These are phyloP conservation scores for Colletotrichum nymphaeae DNA, from an alignment of 2,329 filamentous ascomycete species.

Conservation along the genomic window DNA sequence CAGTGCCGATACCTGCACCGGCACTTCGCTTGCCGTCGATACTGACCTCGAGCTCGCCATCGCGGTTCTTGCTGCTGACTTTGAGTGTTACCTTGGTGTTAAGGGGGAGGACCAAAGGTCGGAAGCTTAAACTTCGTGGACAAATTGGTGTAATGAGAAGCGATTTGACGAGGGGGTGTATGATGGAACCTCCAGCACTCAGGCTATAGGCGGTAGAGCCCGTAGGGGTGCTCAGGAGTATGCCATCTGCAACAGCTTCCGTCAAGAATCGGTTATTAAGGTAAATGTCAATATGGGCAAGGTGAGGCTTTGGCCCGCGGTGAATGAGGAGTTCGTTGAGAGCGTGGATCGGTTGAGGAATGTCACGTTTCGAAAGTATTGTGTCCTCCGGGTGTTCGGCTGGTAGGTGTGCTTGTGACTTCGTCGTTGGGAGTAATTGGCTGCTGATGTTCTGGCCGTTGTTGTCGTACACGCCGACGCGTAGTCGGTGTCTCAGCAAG, in stretches of 20 bases:
- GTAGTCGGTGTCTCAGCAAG: constrained; percentile 86
- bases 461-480: constrained; percentile 84
- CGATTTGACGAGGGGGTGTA: constrained; percentile 91
- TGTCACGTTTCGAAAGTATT: constrained; percentile 20
- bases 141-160: constrained; percentile 95
- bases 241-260: constrained; percentile 93
- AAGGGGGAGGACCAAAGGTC: constrained; percentile 88
- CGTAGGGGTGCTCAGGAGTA: constrained; percentile 93
- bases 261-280: constrained; percentile 91
- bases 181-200: constrained; percentile 91
- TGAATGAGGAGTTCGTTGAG: constrained; percentile 98
- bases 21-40: constrained; percentile 80
- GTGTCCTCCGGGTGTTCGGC: constrained; percentile 39
- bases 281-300: constrained; percentile 91
- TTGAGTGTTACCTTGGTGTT: constrained; percentile 86
- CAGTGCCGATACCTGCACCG: constrained; percentile 79
- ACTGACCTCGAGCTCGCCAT: constrained; percentile 81
- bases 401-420: constrained; percentile 48
- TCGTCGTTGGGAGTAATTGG: constrained; percentile 56
- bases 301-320: constrained; percentile 87
- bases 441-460: constrained; percentile 71
- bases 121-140: constrained; percentile 89
- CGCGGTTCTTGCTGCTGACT: constrained; percentile 83
- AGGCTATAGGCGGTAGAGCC: constrained; percentile 96
- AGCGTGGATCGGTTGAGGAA: constrained; percentile 68